These are phyloP conservation scores for Pilaira anomala DNA, from an alignment of 192 early-diverging fungal species.

Conservation along the genomic window DNA sequence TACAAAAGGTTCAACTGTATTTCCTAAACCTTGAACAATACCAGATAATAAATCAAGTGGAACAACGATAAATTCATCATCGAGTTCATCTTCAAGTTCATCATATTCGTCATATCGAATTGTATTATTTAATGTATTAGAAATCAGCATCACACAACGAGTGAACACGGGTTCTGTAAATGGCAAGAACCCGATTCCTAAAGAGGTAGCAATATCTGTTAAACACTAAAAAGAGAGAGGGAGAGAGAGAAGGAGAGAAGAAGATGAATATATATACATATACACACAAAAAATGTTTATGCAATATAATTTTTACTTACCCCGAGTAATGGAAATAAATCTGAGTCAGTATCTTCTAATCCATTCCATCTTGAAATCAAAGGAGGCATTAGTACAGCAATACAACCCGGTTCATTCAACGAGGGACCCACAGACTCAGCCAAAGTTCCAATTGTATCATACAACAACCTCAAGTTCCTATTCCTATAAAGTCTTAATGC, in stretches of 20 bases:
- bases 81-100: conserved; percentile 60
- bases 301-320: conserved; percentile 30
- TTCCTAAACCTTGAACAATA: conserved; percentile 86
- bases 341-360: conserved; percentile 77
- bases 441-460: conserved; percentile 94
- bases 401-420: conserved; percentile 75
- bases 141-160: conserved; percentile 84
- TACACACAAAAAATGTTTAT: neutral
- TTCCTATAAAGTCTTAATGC: conserved; percentile 90
- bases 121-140: conserved; percentile 64
- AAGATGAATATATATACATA: conserved; percentile 16
- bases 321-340: conserved; percentile 92
- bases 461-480: conserved; percentile 91
- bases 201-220: conserved; percentile 60
- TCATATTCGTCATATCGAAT: conserved; percentile 45
- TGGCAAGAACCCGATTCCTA: conserved; percentile 84
- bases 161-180: conserved; percentile 85
- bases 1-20: conserved; percentile 71
- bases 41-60: conserved; percentile 92
- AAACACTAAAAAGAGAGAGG: conserved; percentile 26
- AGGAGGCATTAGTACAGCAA: conserved; percentile 84
- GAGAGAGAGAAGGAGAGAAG: neutral
- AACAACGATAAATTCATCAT: conserved; percentile 94
- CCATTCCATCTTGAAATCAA: conserved; percentile 82
- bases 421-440: conserved; percentile 85